These are phyloP conservation scores for slime mould (Dictyostelium discoideum) DNA, from an alignment of 78 protist genomes.

Conservation along the genomic window DNA sequence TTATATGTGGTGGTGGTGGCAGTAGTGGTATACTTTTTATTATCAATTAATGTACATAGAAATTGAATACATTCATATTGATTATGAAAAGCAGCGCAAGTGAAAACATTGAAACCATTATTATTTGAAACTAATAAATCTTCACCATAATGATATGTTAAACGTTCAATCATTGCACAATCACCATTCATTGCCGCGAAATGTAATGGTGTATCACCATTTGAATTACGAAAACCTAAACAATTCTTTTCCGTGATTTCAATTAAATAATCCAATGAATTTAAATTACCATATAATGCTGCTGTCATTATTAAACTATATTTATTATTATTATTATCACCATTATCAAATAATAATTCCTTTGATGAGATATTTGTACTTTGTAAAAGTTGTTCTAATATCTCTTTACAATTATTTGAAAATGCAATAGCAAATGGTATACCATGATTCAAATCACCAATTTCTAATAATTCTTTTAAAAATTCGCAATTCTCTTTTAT, in stretches of 20 bases:
- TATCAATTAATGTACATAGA: neutral
- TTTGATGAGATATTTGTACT: neutral
- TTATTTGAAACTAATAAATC: slow-evolving; percentile 5
- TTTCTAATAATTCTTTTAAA: neutral
- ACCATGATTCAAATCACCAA: slow-evolving; percentile 17
- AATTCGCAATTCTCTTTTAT: neutral
- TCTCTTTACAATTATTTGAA: neutral
- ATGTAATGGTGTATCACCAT: slow-evolving; percentile 31
- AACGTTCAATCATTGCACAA: slow-evolving; percentile 5
- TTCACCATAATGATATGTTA: neutral
- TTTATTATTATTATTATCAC: neutral
- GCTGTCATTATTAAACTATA: slow-evolving; percentile 60
- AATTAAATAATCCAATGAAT: slow-evolving; percentile 16
- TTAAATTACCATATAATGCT: slow-evolving; percentile 32
- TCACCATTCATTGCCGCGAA: slow-evolving; percentile 78
- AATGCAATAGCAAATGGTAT: slow-evolving; percentile 41
- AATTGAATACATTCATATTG: neutral
- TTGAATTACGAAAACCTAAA: slow-evolving; percentile 3
- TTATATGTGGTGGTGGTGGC: neutral
- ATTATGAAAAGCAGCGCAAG: slow-evolving; percentile 66
- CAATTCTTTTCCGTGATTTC: neutral
- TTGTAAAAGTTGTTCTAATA: neutral
- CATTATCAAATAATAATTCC: neutral
- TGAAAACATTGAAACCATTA: slow-evolving; percentile 60
- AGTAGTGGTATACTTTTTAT: neutral